These are phyloP conservation scores for Serendipita vermifera DNA, from an alignment of 768 basidiomycete species.

Conservation along the genomic window DNA sequence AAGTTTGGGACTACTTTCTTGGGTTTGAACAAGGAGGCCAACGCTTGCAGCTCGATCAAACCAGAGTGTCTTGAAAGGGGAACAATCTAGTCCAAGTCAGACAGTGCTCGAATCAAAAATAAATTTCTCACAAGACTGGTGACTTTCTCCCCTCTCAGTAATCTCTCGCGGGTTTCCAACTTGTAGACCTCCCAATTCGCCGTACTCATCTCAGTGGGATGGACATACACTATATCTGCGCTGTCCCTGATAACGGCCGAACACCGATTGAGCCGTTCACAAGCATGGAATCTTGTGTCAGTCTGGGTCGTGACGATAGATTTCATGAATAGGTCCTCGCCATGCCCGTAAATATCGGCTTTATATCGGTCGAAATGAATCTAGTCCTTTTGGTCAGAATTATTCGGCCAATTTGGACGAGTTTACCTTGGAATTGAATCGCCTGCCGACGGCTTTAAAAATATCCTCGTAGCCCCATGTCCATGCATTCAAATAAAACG, in stretches of 20 bases:
- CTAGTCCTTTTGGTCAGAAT: slow-evolving; percentile 25
- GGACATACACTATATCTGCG: slow-evolving; percentile 61
- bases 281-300: slow-evolving; percentile 81
- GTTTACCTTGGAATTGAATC: slow-evolving; percentile 50
- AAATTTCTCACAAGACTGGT: slow-evolving; percentile 41
- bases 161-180: slow-evolving; percentile 30
- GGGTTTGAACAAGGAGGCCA: slow-evolving; percentile 76
- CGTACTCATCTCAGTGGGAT: slow-evolving; percentile 62
- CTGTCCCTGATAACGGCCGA: slow-evolving; percentile 36
- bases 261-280: slow-evolving; percentile 73
- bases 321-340: slow-evolving; percentile 48
- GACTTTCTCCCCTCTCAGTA: slow-evolving; percentile 36
- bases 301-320: slow-evolving; percentile 47
- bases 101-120: not conserved
- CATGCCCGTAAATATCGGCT: slow-evolving; percentile 43
- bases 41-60: slow-evolving; percentile 67
- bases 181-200: slow-evolving; percentile 41
- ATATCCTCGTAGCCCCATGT: slow-evolving; percentile 96
- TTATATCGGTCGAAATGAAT: slow-evolving; percentile 92
- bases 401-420: not conserved
- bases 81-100: slow-evolving; percentile 41
- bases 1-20: slow-evolving; percentile 69
- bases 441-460: slow-evolving; percentile 55
- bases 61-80: slow-evolving; percentile 81
- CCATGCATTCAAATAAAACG: slow-evolving; percentile 89